A percentile compares a stretch with the other conserved stretches of the same genome.
These are phyloP conservation scores for Lactarius quietus DNA, from an alignment of 768 basidiomycete genomes.

Conservation along the genomic window DNA sequence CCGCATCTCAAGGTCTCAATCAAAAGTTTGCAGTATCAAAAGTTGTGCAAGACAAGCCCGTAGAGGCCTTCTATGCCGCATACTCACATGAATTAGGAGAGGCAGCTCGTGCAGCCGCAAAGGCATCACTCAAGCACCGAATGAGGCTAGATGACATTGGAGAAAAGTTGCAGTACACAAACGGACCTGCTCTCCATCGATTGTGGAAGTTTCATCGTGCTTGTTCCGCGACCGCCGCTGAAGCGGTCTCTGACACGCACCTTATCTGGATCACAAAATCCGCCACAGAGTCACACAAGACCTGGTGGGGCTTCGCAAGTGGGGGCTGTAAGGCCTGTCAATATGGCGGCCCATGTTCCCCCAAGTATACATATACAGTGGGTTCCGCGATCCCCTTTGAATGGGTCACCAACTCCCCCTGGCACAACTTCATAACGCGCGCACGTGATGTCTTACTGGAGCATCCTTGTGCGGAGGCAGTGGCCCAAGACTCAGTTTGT, in stretches of 20 bases:
- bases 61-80: not conserved
- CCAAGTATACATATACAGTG: too few species aligned
- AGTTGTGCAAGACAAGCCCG: not conserved
- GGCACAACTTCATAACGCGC: not conserved
- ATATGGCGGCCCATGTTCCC: too few species aligned
- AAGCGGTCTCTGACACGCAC: not conserved
- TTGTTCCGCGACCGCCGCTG: not conserved
- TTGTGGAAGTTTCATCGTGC: constrained; percentile 5
- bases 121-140: constrained; percentile 4
- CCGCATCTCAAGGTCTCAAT: not conserved
- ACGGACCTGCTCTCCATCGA: constrained; percentile 4
- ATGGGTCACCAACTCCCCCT: too few species aligned
- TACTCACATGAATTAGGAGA: not conserved
- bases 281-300: not conserved
- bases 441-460: not conserved
- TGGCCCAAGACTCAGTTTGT: not conserved
- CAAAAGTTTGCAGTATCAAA: not conserved
- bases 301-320: not conserved
- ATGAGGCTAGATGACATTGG: constrained; percentile 2
- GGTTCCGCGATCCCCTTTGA: too few species aligned
- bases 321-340: too few species aligned
- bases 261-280: not conserved
- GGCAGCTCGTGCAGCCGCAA: constrained; percentile 4
- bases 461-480: not conserved
- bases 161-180: not conserved